These are phyloP conservation scores for Candida palmyrensis DNA, from an alignment of 805 yeast genomes.

Conservation along the genomic window DNA sequence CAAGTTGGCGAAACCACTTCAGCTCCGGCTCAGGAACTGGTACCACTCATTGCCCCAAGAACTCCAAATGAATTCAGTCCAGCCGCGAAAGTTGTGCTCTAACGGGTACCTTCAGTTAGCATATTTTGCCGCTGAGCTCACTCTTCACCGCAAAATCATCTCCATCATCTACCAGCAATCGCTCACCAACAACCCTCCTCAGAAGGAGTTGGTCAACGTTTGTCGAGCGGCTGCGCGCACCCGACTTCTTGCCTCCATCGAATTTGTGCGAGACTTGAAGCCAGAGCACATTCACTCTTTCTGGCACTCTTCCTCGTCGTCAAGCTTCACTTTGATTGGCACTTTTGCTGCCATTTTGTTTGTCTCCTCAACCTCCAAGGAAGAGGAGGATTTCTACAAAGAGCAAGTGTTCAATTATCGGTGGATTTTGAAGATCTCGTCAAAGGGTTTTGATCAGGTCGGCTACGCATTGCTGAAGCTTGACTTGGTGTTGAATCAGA, in stretches of 20 bases:
- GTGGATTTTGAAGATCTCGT: slow-evolving; percentile 67
- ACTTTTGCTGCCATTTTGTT: slow-evolving; percentile 80
- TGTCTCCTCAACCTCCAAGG: slow-evolving; percentile 56
- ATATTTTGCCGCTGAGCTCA: slow-evolving; percentile 85
- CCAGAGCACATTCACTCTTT: slow-evolving; percentile 83
- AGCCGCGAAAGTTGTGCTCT: slow-evolving; percentile 60
- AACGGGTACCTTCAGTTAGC: slow-evolving; percentile 79
- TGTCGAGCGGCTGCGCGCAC: slow-evolving; percentile 85
- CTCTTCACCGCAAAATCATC: slow-evolving; percentile 74
- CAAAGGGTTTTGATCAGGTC: slow-evolving; percentile 75
- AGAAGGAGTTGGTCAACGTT: slow-evolving; percentile 40
- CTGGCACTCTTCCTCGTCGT: slow-evolving; percentile 82
- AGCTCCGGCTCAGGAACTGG: slow-evolving; percentile 67
- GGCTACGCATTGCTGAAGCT: slow-evolving; percentile 67
- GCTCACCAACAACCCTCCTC: slow-evolving; percentile 26
- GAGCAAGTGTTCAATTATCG: slow-evolving; percentile 72
- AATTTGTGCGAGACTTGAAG: slow-evolving; percentile 67
- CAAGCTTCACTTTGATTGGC: slow-evolving; percentile 78
- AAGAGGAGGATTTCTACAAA: slow-evolving; percentile 60
- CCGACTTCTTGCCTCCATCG: slow-evolving; percentile 75
- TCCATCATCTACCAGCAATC: slow-evolving; percentile 42
- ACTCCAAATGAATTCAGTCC: slow-evolving; percentile 57
- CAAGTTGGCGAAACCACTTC: slow-evolving; percentile 76
- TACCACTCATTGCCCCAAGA: slow-evolving; percentile 65
- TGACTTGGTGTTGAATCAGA: slow-evolving; percentile 65